Base-by-base conservation (phyloP, 352 stramenopile species). In the Pythium dissotocum region DNA sequence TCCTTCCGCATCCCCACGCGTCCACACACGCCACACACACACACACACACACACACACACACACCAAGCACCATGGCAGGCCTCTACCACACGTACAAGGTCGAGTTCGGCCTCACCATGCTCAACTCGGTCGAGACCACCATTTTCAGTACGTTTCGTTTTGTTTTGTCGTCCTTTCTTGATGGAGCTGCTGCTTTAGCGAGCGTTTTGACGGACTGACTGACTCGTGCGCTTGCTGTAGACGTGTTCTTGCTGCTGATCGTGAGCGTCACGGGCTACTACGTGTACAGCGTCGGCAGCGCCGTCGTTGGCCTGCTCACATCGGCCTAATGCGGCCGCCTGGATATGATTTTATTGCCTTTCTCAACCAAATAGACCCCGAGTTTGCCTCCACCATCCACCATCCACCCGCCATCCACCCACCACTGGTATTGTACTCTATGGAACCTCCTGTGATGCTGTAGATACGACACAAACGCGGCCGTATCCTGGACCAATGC, bases 41-140 rank as follows among this genome's bases (percentile, higher is more conserved):
- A 18, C 16, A 9, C 40, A 13, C 26, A 18, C 16, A 9, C 40
- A 13, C 26, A 18, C 13, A 13, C 16, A 26, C 57, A 9, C 40
- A 13, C 26, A 18, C 16, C 26, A 30, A 57, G 26, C 30, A 73
- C 26, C 40, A 93, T 92, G 85, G 73, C 89, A 51, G 80, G 82
- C 69, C 79, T 77, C 74, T 94, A 94, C 72, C 80, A 82, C 68
- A 89, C 82, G 82, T 94, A 94, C 83, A 94, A 94, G 80, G 76
- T 94, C 51, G 87, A 94, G 83, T 94, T 93, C 61, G 87, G 84
- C 24, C 80, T 94, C 64, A 89, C 87, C 32, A 90, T 94, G 80
- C 75, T 94, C 24, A 91, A 80, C 73, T 83, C 82, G 69, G 91
- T 85, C 77, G 87, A 94, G 67, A 83, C 88, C 33, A 65, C 82